A percentile compares a stretch with the other conserved stretches of the same genome.
These are phyloP conservation scores for Russula earlei DNA, from an alignment of 768 basidiomycete genomes.

Conservation along the genomic window DNA sequence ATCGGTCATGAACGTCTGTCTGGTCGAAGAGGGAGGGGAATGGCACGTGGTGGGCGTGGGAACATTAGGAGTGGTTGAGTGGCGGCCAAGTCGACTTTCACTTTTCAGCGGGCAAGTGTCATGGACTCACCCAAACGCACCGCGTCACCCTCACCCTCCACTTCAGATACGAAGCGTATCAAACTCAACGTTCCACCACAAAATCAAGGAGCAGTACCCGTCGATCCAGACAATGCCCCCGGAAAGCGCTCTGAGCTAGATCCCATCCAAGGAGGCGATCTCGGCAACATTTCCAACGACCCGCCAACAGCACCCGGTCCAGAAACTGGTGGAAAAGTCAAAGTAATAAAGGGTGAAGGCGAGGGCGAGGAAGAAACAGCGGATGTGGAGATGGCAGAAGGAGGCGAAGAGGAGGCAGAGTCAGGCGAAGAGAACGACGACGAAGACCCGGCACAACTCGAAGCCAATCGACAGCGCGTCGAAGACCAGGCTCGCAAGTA, in stretches of 20 bases:
- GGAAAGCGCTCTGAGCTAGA: constrained; percentile 88
- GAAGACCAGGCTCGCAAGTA: constrained; percentile 90
- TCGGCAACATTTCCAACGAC: constrained; percentile 56
- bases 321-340: constrained; percentile 27
- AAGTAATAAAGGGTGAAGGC: constrained; percentile 35
- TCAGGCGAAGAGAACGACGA: constrained; percentile 77
- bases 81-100: background rate
- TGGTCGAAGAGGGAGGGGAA: background rate
- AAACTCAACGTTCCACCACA: constrained; percentile 28
- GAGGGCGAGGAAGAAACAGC: constrained; percentile 62
- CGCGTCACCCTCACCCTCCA: constrained; percentile 28
- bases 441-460: constrained; percentile 76
- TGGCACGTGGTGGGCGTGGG: constrained; percentile 13
- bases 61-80: background rate
- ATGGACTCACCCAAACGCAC: constrained; percentile 31
- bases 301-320: constrained; percentile 25
- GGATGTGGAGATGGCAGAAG: constrained; percentile 78
- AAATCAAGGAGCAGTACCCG: constrained; percentile 58
- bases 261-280: constrained; percentile 67
- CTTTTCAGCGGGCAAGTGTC: background rate
- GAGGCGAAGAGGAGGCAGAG: constrained; percentile 64
- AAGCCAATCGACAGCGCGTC: constrained; percentile 66
- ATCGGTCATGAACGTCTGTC: constrained; percentile 10
- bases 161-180: constrained; percentile 30
- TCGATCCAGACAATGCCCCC: constrained; percentile 68